A percentile compares a stretch with the other conserved stretches of the same genome.
phyloP scores from a whole-genome alignment of 2,329 filamentous ascomycete species.

The Penicillium sp. region DNA sequence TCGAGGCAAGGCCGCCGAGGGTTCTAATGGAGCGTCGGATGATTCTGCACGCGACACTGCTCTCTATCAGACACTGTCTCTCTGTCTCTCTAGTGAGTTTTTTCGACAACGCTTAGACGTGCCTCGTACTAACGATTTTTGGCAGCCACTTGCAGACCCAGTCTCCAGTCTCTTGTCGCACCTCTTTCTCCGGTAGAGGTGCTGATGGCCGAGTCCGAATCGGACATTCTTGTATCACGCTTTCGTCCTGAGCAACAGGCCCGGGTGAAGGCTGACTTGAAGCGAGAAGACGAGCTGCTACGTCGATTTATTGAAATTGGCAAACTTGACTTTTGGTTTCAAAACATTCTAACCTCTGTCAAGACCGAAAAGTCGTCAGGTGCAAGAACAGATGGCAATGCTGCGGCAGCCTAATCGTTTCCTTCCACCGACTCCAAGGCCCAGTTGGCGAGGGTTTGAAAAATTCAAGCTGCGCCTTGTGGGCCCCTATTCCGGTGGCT shows the following conservation, averaged over 20 bases:
- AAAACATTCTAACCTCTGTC: conserved; percentile 33
- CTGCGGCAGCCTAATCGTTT: not conserved
- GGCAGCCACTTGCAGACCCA: conserved; percentile 23
- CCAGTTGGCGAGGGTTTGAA: conserved; percentile 12
- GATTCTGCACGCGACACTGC: conserved; percentile 66
- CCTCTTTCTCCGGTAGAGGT: conserved; percentile 35
- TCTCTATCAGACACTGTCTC: conserved; percentile 68
- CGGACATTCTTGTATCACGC: conserved; percentile 56
- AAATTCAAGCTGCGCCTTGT: not conserved
- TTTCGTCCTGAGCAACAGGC: conserved; percentile 67
- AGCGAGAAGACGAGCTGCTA: conserved; percentile 70
- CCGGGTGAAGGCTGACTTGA: conserved; percentile 72
- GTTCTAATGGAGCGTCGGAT: conserved; percentile 70
- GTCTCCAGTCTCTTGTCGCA: conserved; percentile 28
- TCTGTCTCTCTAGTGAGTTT: conserved; percentile 59
- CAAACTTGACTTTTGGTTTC: conserved; percentile 71
- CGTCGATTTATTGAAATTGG: conserved; percentile 67
- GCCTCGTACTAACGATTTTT: conserved; percentile 13
- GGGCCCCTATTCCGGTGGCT: not conserved
- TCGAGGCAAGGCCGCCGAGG: conserved; percentile 76
- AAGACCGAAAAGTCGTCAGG: conserved; percentile 17
- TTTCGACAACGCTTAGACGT: not conserved
- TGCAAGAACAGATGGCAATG: not conserved
- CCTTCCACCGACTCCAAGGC: conserved; percentile 8
- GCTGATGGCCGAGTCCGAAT: conserved; percentile 35